Percentiles rank a stretch among this genome's conserved stretches.
Conservation (phyloP, 768 basidiomycete species). For the Kwoniella newhampshirensis region DNA sequence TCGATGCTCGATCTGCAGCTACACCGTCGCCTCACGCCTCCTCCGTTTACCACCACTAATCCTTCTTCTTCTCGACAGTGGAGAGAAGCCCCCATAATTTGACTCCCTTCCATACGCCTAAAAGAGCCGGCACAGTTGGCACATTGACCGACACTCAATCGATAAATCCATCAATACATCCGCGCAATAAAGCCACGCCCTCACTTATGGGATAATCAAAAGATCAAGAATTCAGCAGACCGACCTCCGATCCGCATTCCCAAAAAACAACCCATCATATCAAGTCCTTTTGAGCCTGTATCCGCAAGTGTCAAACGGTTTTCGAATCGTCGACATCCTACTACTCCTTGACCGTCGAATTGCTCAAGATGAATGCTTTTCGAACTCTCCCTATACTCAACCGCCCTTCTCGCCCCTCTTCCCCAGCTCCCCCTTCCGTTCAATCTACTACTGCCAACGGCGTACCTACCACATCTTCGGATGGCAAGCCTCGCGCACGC, state of each 20-base stretch:
- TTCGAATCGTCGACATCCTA: neutral
- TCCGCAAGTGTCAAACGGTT: neutral
- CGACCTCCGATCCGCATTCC: neutral
- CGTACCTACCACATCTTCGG: conserved; percentile 7
- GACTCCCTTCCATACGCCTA: conserved; percentile 13
- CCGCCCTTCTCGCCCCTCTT: conserved; percentile 51
- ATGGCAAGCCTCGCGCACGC: conserved; percentile 36
- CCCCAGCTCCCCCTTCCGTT: conserved; percentile 47
- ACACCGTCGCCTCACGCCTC: conserved; percentile 31
- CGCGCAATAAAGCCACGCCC: conserved; percentile 6
- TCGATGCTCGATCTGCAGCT: too few species aligned
- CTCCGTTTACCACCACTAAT: conserved; percentile 47
- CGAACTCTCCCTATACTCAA: conserved; percentile 52
- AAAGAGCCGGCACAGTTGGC: conserved; percentile 11
- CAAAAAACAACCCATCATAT: neutral
- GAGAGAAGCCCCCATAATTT: conserved; percentile 53
- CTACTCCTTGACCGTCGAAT: conserved; percentile 6
- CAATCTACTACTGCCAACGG: conserved; percentile 29
- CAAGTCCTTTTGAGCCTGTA: neutral
- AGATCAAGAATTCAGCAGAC: neutral
- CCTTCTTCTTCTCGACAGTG: conserved; percentile 46
- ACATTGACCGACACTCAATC: neutral
- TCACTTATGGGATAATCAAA: conserved; percentile 23
- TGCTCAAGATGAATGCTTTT: conserved; percentile 51
- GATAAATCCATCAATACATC: conserved; percentile 1